Evolutionary conservation across 108 stramenopile species (phyloP), one percentile per base, ranked within the genome.

Genomic region (Fistulifera pelliculosa): DNA sequence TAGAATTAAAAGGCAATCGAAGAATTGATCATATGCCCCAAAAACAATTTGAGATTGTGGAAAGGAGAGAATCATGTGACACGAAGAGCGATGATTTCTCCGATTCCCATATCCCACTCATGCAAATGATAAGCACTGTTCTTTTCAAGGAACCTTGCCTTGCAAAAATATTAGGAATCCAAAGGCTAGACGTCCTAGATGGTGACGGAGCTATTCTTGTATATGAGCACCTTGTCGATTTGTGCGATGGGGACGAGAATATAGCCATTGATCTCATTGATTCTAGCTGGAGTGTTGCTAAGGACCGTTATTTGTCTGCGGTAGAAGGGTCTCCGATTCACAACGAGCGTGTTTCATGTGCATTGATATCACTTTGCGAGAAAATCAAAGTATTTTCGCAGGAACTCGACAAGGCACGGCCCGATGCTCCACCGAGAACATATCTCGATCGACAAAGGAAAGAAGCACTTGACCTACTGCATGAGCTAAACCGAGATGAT

Each of bases 131-230:
- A 38, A 43, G 21, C 31, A 10, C 19, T 47, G 41, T 61, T 18
- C 41, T 85, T 19, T 19, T 50, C 5, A 47, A 66, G 35, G 78
- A 85, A 45, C 54, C 41, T 27, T 40, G 71, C 5, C 38, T 86
- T 42, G 28, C 47, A 27, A 57, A 65, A 41, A 28, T 86, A 31
- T 63, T 71, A 21, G 41, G n/a, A n/a, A 22, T 79, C 26, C 85
- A 86, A 54, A 23, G 51, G 43, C 54, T 80, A 40, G 85, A 86
- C 64, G 47, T 70, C 18, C 54, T 86, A 0, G 85, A 86, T 63
- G 76, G 66, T 15, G 85, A 86, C 60, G 85, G 85, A 38, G 85
- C 79, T 3, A 62, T 80, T 19, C 51, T 69, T 16, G 56, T 86
- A 1, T 86, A 77, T 23, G 56, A 75, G 1, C 65, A 70, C 41